Conservation (phyloP, 2,329 filamentous ascomycete species). For the Talaromyces sp. region DNA sequence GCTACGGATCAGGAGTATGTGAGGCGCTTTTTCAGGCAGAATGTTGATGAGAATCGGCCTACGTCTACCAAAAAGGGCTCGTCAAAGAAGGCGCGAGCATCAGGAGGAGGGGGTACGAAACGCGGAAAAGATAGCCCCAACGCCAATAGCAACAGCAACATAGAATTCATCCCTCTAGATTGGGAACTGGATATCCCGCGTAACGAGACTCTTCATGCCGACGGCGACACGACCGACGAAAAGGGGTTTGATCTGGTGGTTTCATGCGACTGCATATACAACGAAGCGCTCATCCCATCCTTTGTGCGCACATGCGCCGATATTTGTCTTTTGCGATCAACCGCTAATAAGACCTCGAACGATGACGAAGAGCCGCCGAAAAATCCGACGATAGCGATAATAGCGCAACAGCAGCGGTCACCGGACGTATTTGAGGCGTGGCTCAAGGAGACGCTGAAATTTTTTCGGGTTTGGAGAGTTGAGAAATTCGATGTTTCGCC, state of each 20-base stretch:
- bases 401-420: constrained; percentile 86
- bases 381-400: constrained; percentile 67
- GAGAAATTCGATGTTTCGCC: constrained; percentile 34
- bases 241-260: constrained; percentile 69
- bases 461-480: constrained; percentile 75
- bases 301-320: constrained; percentile 80
- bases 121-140: constrained; percentile 2
- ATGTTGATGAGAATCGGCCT: constrained; percentile 57
- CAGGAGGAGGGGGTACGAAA: background rate
- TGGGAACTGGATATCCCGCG: constrained; percentile 65
- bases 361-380: constrained; percentile 19
- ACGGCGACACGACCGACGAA: constrained; percentile 19
- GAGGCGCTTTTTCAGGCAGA: constrained; percentile 70
- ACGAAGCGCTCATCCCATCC: constrained; percentile 77
- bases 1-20: constrained; percentile 90
- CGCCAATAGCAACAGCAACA: constrained; percentile 35
- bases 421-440: constrained; percentile 82
- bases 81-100: background rate
- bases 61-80: background rate
- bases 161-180: constrained; percentile 67
- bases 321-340: constrained; percentile 60
- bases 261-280: constrained; percentile 94
- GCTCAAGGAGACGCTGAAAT: constrained; percentile 64
- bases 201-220: constrained; percentile 3
- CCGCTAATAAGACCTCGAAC: background rate